Conservation (phyloP, 75 land plant genomes). For the Pinus albicaulis region DNA sequence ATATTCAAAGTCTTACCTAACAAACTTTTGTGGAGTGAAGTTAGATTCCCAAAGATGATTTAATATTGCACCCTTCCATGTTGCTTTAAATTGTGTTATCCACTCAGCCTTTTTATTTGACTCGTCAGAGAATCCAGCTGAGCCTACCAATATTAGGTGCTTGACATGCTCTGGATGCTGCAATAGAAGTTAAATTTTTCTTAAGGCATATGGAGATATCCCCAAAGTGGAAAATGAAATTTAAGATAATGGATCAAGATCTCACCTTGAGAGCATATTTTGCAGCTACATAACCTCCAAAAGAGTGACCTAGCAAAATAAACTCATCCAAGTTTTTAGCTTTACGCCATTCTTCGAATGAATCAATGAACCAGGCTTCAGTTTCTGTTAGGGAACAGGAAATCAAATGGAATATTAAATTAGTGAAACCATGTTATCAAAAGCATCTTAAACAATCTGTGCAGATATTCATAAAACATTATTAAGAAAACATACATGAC, state of each 20-base stretch:
- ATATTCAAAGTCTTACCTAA: constrained; percentile 46
- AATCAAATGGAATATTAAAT: neutral
- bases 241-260: neutral
- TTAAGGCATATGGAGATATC: neutral
- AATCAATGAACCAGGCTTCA: constrained; percentile 98
- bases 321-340: constrained; percentile 87
- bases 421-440: neutral
- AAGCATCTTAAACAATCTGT: constrained; percentile 1
- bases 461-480: neutral
- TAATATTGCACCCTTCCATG: constrained; percentile 87
- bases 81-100: constrained; percentile 67
- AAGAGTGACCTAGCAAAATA: constrained; percentile 94
- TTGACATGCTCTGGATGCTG: constrained; percentile 96
- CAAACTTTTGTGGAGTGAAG: constrained; percentile 81
- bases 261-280: constrained; percentile 96
- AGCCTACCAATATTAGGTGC: constrained; percentile 94
- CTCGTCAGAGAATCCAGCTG: constrained; percentile 88
- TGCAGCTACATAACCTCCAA: constrained; percentile 97
- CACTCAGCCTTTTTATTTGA: constrained; percentile 64
- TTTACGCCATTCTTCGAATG: constrained; percentile 98
- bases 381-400: constrained; percentile 58
- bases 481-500: neutral
- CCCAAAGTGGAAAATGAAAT: neutral
- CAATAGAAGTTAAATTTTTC: constrained; percentile 7
- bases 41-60: constrained; percentile 97